Base-by-base conservation (phyloP, 164 flowering plant species). In the Santalum album region DNA sequence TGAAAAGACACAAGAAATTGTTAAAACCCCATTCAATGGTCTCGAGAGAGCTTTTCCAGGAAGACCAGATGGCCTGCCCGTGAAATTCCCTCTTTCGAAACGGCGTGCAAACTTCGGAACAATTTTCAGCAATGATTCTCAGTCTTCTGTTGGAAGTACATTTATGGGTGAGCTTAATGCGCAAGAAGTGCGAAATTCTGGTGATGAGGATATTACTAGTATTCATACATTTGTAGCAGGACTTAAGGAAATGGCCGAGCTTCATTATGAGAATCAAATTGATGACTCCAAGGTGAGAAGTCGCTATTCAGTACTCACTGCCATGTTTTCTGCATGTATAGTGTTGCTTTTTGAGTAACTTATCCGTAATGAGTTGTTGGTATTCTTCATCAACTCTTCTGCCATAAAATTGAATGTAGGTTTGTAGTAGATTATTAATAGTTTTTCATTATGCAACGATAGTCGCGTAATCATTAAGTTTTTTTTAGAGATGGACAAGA, bases 191-290 rank as follows among this genome's bases (percentile, higher is more conserved):
- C 59, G 60, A 56, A 53, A 46, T 34, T 53, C 78, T 1, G 67
- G 70, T 22, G 84, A 76, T 58, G 95, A 81, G 47, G 96, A 83
- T 67, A 72, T 86, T 55, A 78, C 92, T 46, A 84, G 90, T 68
- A 65, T 87, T 44, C 77, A 66, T n/a, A 69, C 76, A 56, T 87
- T 85, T 71, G 92, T 86, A 62, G 75, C 83, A 14, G 97, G 84
- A 48, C 64, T 90, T 54, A 86, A 84, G 70, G 84, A 83, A 60
- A 80, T 79, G 85, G 92, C 87, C 49, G 75, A 82, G 60, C 67
- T 69, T 49, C 79, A 81, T 52, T 76, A 70, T 66, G 81, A 75
- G 59, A 76, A 78, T 51, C 75, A 82, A 63, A 72, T 70, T 51
- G 72, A 26, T 36, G 74, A 72, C 23, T 75, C 69, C 45, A 75